phyloP scores from a whole-genome alignment of 1,284 basidiomycete species.

The Pisolithus thermaeus region DNA sequence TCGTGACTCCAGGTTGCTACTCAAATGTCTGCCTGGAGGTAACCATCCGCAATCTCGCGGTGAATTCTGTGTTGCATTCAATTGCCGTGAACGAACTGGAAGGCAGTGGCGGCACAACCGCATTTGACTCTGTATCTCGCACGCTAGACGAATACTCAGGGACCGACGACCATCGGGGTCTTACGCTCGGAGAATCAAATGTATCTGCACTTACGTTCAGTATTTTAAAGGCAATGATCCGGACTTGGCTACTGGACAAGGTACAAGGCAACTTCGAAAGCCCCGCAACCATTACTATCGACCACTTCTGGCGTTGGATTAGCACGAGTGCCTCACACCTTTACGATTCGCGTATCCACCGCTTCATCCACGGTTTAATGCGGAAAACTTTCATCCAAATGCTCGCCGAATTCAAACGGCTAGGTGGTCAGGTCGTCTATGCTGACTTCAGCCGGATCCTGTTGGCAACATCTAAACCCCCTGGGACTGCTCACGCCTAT shows the following conservation, averaged over 20 bases:
- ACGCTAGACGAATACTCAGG: conserved; percentile 89
- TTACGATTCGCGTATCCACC: conserved; percentile 92
- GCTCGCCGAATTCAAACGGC: conserved; percentile 92
- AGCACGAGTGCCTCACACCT: conserved; percentile 80
- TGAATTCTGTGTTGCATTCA: conserved; percentile 93
- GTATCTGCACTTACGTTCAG: conserved; percentile 88
- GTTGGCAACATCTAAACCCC: conserved; percentile 92
- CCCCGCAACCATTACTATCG: conserved; percentile 63
- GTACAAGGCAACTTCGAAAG: conserved; percentile 59
- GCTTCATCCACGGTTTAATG: conserved; percentile 95
- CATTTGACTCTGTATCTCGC: conserved; percentile 89
- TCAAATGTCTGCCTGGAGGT: conserved; percentile 92
- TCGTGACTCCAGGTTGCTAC: conserved; percentile 83
- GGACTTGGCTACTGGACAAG: conserved; percentile 89
- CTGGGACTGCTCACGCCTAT: conserved; percentile 92
- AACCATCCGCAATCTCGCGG: conserved; percentile 86
- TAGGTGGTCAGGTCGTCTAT: conserved; percentile 91
- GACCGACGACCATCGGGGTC: conserved; percentile 69
- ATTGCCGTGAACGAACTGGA: conserved; percentile 95
- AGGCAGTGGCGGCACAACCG: conserved; percentile 86
- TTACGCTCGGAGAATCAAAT: conserved; percentile 87
- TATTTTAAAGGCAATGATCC: conserved; percentile 86
- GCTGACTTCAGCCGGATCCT: conserved; percentile 93
- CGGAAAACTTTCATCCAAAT: conserved; percentile 97
- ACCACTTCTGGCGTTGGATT: conserved; percentile 99